Percentiles rank a stretch among this genome's conserved stretches.
Conservation (phyloP, 2,329 filamentous ascomycete species). For the Colletotrichum neosansevieriae region DNA sequence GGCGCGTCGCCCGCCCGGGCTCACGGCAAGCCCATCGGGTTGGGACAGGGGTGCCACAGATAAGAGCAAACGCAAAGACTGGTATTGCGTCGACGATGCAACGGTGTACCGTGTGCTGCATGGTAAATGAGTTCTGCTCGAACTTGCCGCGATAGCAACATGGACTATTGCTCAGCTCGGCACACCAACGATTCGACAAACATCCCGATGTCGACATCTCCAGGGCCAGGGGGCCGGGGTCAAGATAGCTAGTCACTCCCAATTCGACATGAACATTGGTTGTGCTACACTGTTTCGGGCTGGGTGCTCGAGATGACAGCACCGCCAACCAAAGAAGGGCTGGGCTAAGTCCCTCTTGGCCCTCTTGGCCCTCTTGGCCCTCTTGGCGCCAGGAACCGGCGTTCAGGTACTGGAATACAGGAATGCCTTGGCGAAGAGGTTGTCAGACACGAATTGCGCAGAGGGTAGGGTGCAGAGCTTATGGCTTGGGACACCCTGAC, state of each 20-base stretch:
- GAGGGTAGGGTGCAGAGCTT: too few species aligned
- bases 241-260: slow-evolving; percentile 17
- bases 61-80: slow-evolving; percentile 24
- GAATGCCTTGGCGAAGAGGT: neutral
- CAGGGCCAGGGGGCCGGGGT: slow-evolving; percentile 16
- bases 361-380: too few species aligned
- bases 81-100: slow-evolving; percentile 19
- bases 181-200: neutral
- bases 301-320: slow-evolving; percentile 24
- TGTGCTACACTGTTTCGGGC: slow-evolving; percentile 5
- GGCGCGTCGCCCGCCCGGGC: slow-evolving; percentile 16
- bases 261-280: slow-evolving; percentile 2
- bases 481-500: too few species aligned
- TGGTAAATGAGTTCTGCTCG: slow-evolving; percentile 6
- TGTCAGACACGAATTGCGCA: slow-evolving; percentile 5
- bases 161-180: slow-evolving; percentile 9
- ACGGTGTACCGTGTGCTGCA: slow-evolving; percentile 24
- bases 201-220: slow-evolving; percentile 11
- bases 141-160: slow-evolving; percentile 5
- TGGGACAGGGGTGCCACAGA: slow-evolving; percentile 17
- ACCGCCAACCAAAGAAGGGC: neutral
- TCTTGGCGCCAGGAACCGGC: slow-evolving; percentile 22
- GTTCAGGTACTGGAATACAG: neutral
- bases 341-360: neutral
- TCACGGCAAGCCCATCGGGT: slow-evolving; percentile 9